phyloP scores from a whole-genome alignment of 225 moss, liverwort and hornwort genomes.

The Thuidium tamariscinum region DNA sequence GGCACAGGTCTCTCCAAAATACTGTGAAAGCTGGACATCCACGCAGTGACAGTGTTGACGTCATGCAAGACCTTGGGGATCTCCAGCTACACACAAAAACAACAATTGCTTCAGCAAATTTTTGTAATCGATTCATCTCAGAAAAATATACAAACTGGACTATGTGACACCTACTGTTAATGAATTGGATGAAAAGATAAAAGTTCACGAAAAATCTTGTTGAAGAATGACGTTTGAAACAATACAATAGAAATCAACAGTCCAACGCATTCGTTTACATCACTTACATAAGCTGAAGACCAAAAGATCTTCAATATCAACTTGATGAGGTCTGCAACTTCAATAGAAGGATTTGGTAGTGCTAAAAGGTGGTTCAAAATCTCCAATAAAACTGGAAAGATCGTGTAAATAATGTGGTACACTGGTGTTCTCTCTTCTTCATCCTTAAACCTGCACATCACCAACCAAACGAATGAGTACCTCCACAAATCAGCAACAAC shows the following conservation, averaged over 20 bases:
- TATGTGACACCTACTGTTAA: not conserved
- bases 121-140: not conserved
- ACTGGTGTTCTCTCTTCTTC: conserved; percentile 97
- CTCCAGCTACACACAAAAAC: conserved; percentile 51
- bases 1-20: conserved; percentile 94
- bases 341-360: conserved; percentile 60
- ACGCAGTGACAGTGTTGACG: conserved; percentile 70
- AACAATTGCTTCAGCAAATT: not conserved
- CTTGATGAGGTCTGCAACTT: conserved; percentile 97
- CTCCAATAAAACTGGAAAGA: conserved; percentile 83
- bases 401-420: conserved; percentile 80
- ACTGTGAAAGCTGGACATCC: conserved; percentile 98
- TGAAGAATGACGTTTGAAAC: not conserved
- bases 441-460: conserved; percentile 77
- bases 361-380: conserved; percentile 86
- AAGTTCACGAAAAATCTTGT: not conserved
- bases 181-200: not conserved
- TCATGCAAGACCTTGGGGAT: conserved; percentile 97
- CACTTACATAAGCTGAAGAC: conserved; percentile 95
- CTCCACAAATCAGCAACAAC: not conserved
- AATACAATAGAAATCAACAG: not conserved
- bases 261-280: not conserved
- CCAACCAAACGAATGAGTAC: not conserved
- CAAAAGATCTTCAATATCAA: conserved; percentile 99
- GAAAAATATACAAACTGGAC: not conserved